These are phyloP conservation scores for Pholiota molesta DNA, from an alignment of 768 basidiomycete genomes.

Conservation along the genomic window DNA sequence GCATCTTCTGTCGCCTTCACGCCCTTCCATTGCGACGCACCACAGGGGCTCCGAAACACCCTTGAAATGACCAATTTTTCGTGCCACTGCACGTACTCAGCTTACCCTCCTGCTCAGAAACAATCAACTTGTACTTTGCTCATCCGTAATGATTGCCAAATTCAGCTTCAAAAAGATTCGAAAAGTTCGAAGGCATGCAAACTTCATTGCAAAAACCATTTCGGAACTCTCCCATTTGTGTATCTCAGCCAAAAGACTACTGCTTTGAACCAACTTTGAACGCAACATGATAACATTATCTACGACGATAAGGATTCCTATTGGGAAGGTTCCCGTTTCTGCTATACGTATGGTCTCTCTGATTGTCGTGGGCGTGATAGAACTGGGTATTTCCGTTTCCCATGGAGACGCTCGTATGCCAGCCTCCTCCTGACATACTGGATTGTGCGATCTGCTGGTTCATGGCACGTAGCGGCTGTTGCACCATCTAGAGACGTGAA, in stretches of 20 bases:
- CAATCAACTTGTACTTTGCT: no score
- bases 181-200: no score
- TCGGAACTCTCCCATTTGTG: no score
- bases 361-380: background rate
- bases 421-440: background rate
- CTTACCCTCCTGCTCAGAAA: no score
- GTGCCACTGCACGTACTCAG: no score
- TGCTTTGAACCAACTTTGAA: no score
- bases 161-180: no score
- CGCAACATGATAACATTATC: background rate
- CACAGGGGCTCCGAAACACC: no score
- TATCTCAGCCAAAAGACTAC: no score
- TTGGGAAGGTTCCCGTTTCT: background rate
- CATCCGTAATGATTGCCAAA: no score
- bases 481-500: background rate
- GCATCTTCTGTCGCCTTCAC: slow-evolving; percentile 85
- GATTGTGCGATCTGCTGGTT: background rate
- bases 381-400: background rate
- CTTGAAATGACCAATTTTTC: no score
- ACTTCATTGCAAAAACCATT: no score
- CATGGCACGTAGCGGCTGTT: background rate
- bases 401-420: background rate
- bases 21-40: slow-evolving; percentile 65
- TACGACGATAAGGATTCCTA: background rate
- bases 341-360: background rate